phyloP scores from a whole-genome alignment of 805 yeast species.

The Spathaspora arborariae region DNA sequence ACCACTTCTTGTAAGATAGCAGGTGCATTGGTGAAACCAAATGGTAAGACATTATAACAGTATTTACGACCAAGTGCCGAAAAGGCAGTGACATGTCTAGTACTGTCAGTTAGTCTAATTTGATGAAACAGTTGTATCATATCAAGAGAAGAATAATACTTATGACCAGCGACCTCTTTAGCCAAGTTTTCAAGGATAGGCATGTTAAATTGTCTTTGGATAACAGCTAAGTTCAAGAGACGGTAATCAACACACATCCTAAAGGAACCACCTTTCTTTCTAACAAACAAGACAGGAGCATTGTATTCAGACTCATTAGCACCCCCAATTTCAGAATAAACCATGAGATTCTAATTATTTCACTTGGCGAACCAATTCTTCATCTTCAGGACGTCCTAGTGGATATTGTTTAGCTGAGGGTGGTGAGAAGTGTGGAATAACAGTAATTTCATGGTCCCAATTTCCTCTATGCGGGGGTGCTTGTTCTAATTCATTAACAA shows the following conservation, averaged over 20 bases:
- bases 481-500: not conserved
- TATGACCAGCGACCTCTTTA: constrained; percentile 2
- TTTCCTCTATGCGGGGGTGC: not conserved
- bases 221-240: not conserved
- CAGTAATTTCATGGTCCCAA: constrained; percentile 1
- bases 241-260: constrained; percentile 4
- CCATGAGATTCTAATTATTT: not conserved
- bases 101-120: not conserved
- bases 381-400: constrained; percentile 1
- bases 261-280: constrained; percentile 1
- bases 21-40: constrained; percentile 2
- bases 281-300: constrained; percentile 4
- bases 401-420: constrained; percentile 3
- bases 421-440: not conserved
- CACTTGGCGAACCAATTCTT: not conserved
- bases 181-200: not conserved
- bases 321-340: too few relatives aligned
- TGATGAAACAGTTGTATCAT: not conserved
- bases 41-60: not conserved
- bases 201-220: constrained; percentile 1
- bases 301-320: not conserved
- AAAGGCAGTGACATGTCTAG: not conserved
- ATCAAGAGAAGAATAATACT: not conserved
- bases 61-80: constrained; percentile 1
- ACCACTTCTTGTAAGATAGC: constrained; percentile 1